phyloP scores from a whole-genome alignment of 129 eudicot genomes.

The Arctium lappa region DNA sequence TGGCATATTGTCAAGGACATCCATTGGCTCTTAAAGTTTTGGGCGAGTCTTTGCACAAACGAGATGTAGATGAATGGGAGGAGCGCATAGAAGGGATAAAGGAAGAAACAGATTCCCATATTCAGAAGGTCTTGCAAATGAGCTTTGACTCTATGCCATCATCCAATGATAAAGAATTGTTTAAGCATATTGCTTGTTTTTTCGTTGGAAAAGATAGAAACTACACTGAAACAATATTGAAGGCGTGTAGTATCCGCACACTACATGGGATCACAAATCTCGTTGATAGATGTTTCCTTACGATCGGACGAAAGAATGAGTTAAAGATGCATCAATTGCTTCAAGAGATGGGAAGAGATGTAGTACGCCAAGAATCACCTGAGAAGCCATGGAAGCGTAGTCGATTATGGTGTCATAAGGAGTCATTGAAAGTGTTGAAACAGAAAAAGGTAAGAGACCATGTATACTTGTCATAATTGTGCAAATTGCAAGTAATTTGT shows the following conservation, averaged over 20 bases:
- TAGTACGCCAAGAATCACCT: no score
- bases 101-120: background rate
- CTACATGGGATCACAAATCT: constrained; percentile 5
- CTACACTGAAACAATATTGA: constrained; percentile 1
- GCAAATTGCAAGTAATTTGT: no score
- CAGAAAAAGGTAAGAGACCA: background rate
- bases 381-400: no score
- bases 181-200: background rate
- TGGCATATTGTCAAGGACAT: background rate
- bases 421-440: constrained; percentile 7
- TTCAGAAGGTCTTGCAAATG: background rate
- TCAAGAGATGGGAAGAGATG: no score
- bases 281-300: constrained; percentile 18
- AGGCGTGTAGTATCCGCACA: constrained; percentile 11
- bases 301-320: background rate
- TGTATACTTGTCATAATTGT: no score
- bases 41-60: no score
- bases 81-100: background rate
- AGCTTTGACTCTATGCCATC: constrained; percentile 10
- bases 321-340: no score
- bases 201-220: background rate
- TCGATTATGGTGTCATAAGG: background rate
- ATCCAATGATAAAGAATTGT: constrained; percentile 8
- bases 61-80: background rate
- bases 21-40: no score